Percentiles rank a stretch among this genome's conserved stretches.
Conservation (phyloP, 2,329 filamentous ascomycete species). For the Escovopsis sp. region DNA sequence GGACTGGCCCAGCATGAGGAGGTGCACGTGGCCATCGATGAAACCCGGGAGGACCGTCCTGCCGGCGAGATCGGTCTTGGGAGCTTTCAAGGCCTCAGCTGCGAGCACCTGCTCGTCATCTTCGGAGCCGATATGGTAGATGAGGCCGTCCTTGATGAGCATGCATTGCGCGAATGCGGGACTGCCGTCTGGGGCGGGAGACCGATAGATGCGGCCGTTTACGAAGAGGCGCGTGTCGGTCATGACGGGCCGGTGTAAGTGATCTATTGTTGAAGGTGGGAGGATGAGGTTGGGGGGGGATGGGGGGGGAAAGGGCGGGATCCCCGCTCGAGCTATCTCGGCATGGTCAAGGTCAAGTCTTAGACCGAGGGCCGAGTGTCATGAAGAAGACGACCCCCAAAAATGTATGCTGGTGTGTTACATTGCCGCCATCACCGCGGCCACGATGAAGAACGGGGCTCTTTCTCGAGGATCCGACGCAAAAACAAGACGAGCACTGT, state of each 20-base stretch:
- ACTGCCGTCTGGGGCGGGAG: background rate
- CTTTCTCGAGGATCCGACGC: no score
- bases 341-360: no score
- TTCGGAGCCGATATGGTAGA: slow-evolving; percentile 19
- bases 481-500: no score
- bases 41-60: slow-evolving; percentile 37
- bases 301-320: no score
- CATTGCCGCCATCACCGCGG: no score
- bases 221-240: slow-evolving; percentile 2
- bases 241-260: slow-evolving; percentile 3
- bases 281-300: no score
- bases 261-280: no score
- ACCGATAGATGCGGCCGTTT: slow-evolving; percentile 11
- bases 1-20: slow-evolving; percentile 38
- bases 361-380: no score
- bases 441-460: no score
- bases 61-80: slow-evolving; percentile 15
- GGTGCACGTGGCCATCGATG: slow-evolving; percentile 43
- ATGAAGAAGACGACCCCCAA: no score
- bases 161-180: slow-evolving; percentile 13
- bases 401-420: no score
- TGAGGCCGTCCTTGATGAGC: slow-evolving; percentile 19
- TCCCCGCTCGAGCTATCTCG: no score
- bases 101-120: slow-evolving; percentile 10
- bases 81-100: slow-evolving; percentile 12